phyloP scores from a whole-genome alignment of 768 basidiomycete genomes.

The Saitozyma podzolica region DNA sequence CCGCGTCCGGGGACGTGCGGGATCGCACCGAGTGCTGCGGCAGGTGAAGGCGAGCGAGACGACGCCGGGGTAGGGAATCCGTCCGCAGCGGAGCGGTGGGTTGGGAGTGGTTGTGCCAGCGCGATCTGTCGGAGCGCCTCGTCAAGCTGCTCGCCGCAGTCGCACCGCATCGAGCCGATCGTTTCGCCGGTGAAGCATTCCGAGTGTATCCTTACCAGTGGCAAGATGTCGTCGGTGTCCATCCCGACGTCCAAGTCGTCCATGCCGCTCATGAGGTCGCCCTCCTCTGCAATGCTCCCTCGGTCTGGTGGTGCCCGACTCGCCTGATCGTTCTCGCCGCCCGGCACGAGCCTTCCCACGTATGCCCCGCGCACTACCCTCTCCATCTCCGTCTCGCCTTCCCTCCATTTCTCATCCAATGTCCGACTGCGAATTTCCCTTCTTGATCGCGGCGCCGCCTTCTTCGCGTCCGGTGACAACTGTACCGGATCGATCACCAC shows the following conservation, averaged over 20 bases:
- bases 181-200: slow-evolving; percentile 99
- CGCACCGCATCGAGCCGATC: slow-evolving; percentile 95
- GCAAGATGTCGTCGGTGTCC: slow-evolving; percentile 58
- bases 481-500: slow-evolving; percentile 92
- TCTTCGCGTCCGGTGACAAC: slow-evolving; percentile 54
- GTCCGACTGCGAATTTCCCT: slow-evolving; percentile 74
- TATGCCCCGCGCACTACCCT: slow-evolving; percentile 92
- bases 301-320: slow-evolving; percentile 15
- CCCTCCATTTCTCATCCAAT: slow-evolving; percentile 80
- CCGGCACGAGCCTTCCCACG: slow-evolving; percentile 63
- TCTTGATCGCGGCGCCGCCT: slow-evolving; percentile 48
- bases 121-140: slow-evolving; percentile 76
- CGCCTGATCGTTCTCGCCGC: slow-evolving; percentile 30
- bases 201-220: slow-evolving; percentile 92
- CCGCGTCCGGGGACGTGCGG: slow-evolving; percentile 74
- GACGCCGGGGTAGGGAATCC: slow-evolving; percentile 42
- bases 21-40: slow-evolving; percentile 49
- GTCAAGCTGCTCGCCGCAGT: slow-evolving; percentile 97
- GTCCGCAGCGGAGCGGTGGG: neutral
- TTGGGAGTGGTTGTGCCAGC: slow-evolving; percentile 22
- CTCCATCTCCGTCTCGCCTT: slow-evolving; percentile 87
- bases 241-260: slow-evolving; percentile 1
- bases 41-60: slow-evolving; percentile 71
- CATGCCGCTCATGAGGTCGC: slow-evolving; percentile 1
- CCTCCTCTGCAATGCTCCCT: slow-evolving; percentile 10